Evolutionary conservation across 2,329 filamentous ascomycete genomes (phyloP), one percentile per base, ranked within the genome.

Genomic region (Penicillium sp.): DNA sequence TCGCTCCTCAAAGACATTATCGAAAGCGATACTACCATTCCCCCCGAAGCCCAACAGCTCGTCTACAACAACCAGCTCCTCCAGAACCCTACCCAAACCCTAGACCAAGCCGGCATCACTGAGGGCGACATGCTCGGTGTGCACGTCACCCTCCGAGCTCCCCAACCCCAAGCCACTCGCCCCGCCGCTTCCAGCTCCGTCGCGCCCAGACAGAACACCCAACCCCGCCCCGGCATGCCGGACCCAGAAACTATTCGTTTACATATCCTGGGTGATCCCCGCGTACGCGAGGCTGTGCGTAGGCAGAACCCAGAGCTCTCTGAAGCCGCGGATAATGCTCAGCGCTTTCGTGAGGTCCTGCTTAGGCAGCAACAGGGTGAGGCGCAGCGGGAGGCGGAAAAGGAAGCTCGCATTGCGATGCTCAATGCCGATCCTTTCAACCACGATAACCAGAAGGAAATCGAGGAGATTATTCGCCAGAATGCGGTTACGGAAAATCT

Each of bases 361-460:
- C 78, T 83, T 54, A 82, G 86, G 59, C 86, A 88, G 73, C 84
- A 88, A 64, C 83, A 88, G 58, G 82, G 87, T 56, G 89, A 95
- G 69, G 84, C 86, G 50, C 84, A 89, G 56, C 84, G 88, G 57
- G 88, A 93, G 60, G 82, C 84, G 29, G 88, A 93, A 73, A 89
- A 93, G 59, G 87, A 93, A 73, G 87, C 90, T 53, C 87, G 93
- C 73, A 93, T 97, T 67, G 87, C 88, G 61, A 83, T 89, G 69
- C 81, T 97, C 60, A 97, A 97, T 73, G 89, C 92, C 10, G 94
- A 99, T 69, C 93, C 93, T 0, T 97, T 97, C 77, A 93, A 99
- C 71, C 80, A 91, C 27, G 93, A 97, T 63, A 91, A 93, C 9
- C 94, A 99, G 77, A 84, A 84, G 47, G 91, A 89, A 78, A 99